These are phyloP conservation scores for Metschnikowia gelsemii DNA, from an alignment of 805 yeast genomes.

Conservation along the genomic window DNA sequence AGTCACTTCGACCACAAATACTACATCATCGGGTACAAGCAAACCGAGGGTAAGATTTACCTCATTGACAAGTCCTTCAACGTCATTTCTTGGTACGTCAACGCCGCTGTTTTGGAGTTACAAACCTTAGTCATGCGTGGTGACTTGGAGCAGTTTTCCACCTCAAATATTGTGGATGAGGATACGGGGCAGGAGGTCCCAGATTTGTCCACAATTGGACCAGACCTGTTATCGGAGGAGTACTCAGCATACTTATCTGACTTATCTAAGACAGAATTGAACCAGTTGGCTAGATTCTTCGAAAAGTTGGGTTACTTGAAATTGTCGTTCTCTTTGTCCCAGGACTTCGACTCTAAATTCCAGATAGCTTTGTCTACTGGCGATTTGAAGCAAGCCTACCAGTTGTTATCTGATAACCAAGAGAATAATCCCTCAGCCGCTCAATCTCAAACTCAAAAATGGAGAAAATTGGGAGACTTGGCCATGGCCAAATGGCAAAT, in stretches of 20 bases:
- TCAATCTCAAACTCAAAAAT: conserved; percentile 49
- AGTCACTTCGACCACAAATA: conserved; percentile 88
- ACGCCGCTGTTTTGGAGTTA: conserved; percentile 86
- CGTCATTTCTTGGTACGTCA: conserved; percentile 75
- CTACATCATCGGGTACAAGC: conserved; percentile 84
- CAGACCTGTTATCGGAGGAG: conserved; percentile 57
- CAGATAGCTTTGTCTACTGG: conserved; percentile 82
- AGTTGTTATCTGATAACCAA: conserved; percentile 36
- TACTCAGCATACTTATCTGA: conserved; percentile 52
- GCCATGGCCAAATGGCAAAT: conserved; percentile 78
- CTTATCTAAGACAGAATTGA: conserved; percentile 62
- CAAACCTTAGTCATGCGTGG: conserved; percentile 96
- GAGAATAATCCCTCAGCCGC: conserved; percentile 49
- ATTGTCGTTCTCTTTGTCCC: conserved; percentile 78
- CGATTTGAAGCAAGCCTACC: conserved; percentile 68
- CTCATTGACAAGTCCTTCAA: conserved; percentile 88
- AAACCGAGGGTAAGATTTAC: conserved; percentile 81
- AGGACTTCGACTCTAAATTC: conserved; percentile 87
- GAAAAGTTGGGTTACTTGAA: conserved; percentile 89
- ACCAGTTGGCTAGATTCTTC: conserved; percentile 84
- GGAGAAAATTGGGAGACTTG: conserved; percentile 90
- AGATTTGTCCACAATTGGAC: conserved; percentile 39
- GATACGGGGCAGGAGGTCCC: conserved; percentile 41
- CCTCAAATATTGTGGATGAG: conserved; percentile 30
- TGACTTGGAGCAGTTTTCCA: conserved; percentile 68